Conservation (phyloP, 2,329 filamentous ascomycete genomes). For the Aspergillus floridensis region DNA sequence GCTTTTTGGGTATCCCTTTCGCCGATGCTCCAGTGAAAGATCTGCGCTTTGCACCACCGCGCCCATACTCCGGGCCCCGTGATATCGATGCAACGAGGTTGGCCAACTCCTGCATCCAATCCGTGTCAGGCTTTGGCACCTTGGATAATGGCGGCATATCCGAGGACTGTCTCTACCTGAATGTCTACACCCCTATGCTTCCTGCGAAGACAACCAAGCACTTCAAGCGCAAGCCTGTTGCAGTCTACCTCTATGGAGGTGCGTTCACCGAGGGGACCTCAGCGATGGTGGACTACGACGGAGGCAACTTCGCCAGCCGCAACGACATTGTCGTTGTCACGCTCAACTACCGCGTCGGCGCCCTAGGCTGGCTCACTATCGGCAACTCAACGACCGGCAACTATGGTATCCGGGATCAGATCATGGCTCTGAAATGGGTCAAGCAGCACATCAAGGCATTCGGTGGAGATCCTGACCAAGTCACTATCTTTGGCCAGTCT, state of each 20-base stretch:
- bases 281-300: slow-evolving; percentile 32
- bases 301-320: slow-evolving; percentile 35
- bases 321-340: slow-evolving; percentile 38
- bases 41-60: slow-evolving; percentile 43
- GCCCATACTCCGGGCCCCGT: slow-evolving; percentile 24
- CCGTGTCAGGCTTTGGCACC: slow-evolving; percentile 13
- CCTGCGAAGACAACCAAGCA: slow-evolving; percentile 13
- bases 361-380: slow-evolving; percentile 32
- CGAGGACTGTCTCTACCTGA: slow-evolving; percentile 38
- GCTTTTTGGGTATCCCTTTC: slow-evolving; percentile 50
- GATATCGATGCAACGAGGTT: slow-evolving; percentile 31
- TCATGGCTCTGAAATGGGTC: slow-evolving; percentile 30
- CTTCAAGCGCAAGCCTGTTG: slow-evolving; percentile 19
- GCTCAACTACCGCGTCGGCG: slow-evolving; percentile 36
- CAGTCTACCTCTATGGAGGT: slow-evolving; percentile 37
- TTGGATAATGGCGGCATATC: slow-evolving; percentile 19
- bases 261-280: slow-evolving; percentile 28
- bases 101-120: slow-evolving; percentile 23
- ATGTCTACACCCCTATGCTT: slow-evolving; percentile 35
- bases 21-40: slow-evolving; percentile 46
- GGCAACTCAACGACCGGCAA: slow-evolving; percentile 35
- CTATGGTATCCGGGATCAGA: slow-evolving; percentile 35
- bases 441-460: slow-evolving; percentile 26
- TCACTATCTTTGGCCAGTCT: slow-evolving; percentile 38
- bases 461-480: slow-evolving; percentile 30